Base-by-base conservation (phyloP, 176 grass and related monocot species). In the Thalia dealbata region DNA sequence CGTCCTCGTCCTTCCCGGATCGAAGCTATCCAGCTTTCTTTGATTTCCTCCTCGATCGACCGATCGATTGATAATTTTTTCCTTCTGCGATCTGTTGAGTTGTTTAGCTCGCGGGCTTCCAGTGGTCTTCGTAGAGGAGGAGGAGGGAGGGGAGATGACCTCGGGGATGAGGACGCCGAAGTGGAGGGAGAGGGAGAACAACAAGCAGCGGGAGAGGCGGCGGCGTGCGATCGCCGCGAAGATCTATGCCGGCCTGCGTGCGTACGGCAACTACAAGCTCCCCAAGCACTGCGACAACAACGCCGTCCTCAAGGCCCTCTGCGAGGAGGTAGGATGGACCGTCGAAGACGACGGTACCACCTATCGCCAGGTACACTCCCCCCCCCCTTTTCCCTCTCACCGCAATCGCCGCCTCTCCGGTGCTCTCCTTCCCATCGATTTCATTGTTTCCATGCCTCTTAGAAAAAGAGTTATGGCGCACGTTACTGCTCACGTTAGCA, bases 221-320 rank as follows among this genome's bases (percentile, higher is more conserved):
- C 22, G 77, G 38, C 22, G 77, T 52, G 77, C 77, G 52, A 61
- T 79, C 54, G 77, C 77, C 7, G 77, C 67, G 52, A 79, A 79
- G 77, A 79, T 79, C 41, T 79, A 61, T 41, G 9, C 77, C 26
- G 77, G 77, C 14, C 77, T 79, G 14, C 66, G 77, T 7, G 22
- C 30, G 52, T 61, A 62, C 67, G 77, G 77, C 7, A 79, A 62
- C 77, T 79, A 71, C 52, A 79, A 71, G 41, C 77, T 79, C 66
- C 77, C 77, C 38, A 79, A 79, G 67, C 77, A 79, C 77, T 79
- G 77, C 67, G 77, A 79, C 77, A 79, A 79, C 77, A 79, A 79
- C 64, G 77, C 69, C 12, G 77, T 79, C 24, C 77, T 79, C 3
- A 79, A 62, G 41, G 77, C 77, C 7, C 77, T 79, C 14, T 79